phyloP scores from a whole-genome alignment of 2,329 filamentous ascomycete genomes.

The Albifimbria verrucaria region DNA sequence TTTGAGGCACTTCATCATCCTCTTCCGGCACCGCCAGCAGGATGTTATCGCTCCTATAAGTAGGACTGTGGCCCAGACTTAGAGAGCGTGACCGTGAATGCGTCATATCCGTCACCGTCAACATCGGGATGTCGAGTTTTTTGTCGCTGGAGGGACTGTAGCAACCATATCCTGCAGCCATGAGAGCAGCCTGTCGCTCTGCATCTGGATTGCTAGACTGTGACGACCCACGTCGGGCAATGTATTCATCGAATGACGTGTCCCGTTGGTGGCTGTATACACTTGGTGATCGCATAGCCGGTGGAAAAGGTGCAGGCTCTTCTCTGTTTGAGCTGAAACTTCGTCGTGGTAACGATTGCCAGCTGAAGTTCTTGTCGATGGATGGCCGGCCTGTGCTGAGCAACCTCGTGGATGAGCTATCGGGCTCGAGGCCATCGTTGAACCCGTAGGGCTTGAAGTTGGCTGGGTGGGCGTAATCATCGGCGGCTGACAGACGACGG shows the following conservation, averaged over 20 bases:
- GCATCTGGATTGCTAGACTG: not conserved
- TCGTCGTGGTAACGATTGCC: constrained; percentile 20
- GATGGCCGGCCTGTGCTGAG: constrained; percentile 11
- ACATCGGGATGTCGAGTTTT: constrained; percentile 1
- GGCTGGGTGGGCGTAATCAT: constrained; percentile 47
- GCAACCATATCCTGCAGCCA: constrained; percentile 27
- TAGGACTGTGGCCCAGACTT: constrained; percentile 26
- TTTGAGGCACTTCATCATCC: constrained; percentile 22
- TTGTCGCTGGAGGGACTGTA: constrained; percentile 6
- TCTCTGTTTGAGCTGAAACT: constrained; percentile 23
- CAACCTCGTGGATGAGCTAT: constrained; percentile 19
- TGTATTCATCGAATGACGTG: constrained; percentile 45
- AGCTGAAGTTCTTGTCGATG: constrained; percentile 23
- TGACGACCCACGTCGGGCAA: constrained; percentile 29
- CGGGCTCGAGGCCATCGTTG: constrained; percentile 27
- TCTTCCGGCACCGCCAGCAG: constrained; percentile 38
- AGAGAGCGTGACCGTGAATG: constrained; percentile 19
- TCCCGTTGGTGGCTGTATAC: constrained; percentile 43
- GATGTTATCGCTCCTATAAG: constrained; percentile 33
- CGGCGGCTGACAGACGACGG: constrained; percentile 44
- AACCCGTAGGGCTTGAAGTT: constrained; percentile 49
- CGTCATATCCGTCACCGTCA: constrained; percentile 2
- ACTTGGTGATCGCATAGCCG: constrained; percentile 19
- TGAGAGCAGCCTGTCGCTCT: not conserved
- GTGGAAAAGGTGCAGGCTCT: constrained; percentile 17